Percentiles rank a stretch among this genome's conserved stretches.
These are phyloP conservation scores for Hypoxylon sp. DNA, from an alignment of 2,329 filamentous ascomycete genomes.

Conservation along the genomic window DNA sequence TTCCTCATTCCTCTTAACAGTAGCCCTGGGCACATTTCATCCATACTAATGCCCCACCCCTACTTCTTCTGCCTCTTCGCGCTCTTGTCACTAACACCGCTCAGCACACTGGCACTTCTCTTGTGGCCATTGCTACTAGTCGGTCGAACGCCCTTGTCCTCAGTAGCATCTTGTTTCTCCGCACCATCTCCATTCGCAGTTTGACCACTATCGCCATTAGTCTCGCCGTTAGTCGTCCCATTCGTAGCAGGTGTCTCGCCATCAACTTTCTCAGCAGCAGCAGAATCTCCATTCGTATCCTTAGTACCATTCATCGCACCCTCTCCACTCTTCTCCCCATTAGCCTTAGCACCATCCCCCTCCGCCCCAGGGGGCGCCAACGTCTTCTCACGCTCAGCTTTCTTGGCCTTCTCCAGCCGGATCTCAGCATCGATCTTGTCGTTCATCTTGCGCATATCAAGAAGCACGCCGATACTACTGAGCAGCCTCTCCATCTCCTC, in stretches of 20 bases:
- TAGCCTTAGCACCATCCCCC: conserved; percentile 28
- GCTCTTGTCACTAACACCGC: conserved; percentile 74
- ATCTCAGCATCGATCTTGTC: conserved; percentile 84
- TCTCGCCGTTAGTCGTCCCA: conserved; percentile 16
- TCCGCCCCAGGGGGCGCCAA: conserved; percentile 39
- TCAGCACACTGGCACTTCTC: conserved; percentile 86
- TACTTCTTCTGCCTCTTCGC: conserved; percentile 70
- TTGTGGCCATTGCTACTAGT: conserved; percentile 70
- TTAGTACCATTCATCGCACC: background rate
- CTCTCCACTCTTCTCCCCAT: conserved; percentile 28
- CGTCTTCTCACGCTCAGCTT: conserved; percentile 64
- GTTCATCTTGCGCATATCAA: conserved; percentile 79
- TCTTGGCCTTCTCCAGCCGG: conserved; percentile 69
- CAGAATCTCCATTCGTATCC: conserved; percentile 14
- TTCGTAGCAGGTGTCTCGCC: conserved; percentile 30
- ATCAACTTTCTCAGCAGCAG: conserved; percentile 24
- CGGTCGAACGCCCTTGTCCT: conserved; percentile 53
- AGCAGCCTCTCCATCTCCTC: conserved; percentile 79
- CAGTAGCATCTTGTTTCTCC: conserved; percentile 49
- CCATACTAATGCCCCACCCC: background rate
- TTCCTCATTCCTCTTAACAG: background rate
- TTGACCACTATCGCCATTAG: conserved; percentile 4
- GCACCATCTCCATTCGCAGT: conserved; percentile 16
- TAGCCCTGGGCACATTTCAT: background rate
- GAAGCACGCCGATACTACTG: conserved; percentile 73